A percentile compares a stretch with the other conserved stretches of the same genome.
Evolutionary conservation across 2,329 filamentous ascomycete species (phyloP).

Genomic region (Aphanoascus verrucosus): DNA sequence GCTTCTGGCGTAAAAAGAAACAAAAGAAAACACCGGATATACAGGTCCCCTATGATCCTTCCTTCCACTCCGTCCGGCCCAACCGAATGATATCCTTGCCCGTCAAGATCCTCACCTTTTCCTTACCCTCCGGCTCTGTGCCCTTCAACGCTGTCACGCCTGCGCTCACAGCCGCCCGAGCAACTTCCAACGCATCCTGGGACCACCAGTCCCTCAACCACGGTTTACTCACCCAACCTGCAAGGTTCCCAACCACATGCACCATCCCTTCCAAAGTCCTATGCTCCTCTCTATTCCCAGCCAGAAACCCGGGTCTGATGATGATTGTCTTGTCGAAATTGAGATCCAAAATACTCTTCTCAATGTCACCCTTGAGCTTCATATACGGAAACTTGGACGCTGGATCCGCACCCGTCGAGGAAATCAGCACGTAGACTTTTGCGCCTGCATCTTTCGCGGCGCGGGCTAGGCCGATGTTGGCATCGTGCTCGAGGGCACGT

Average conservation of each 20-base stretch:
- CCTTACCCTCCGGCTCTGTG: conserved; percentile 29
- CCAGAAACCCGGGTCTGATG: conserved; percentile 60
- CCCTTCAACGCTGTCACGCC: conserved; percentile 33
- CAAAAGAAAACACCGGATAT: neutral
- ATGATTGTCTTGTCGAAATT: conserved; percentile 72
- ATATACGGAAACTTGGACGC: conserved; percentile 46
- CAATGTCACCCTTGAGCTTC: conserved; percentile 78
- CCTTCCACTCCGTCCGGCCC: conserved; percentile 22
- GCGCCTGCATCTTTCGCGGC: conserved; percentile 63
- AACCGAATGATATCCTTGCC: conserved; percentile 31
- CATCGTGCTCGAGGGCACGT: conserved; percentile 76
- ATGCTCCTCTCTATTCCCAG: conserved; percentile 56
- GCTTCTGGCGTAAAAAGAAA: neutral
- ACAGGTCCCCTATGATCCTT: neutral
- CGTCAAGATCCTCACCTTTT: conserved; percentile 33
- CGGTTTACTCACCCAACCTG: conserved; percentile 46
- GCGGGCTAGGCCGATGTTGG: conserved; percentile 68
- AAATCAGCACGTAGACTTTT: conserved; percentile 68
- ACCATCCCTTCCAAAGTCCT: conserved; percentile 50
- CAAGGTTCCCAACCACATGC: conserved; percentile 44
- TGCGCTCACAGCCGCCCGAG: conserved; percentile 32
- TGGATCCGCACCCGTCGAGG: conserved; percentile 44
- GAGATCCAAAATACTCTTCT: conserved; percentile 61
- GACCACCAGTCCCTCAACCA: conserved; percentile 54
- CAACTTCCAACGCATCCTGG: conserved; percentile 47